Evolutionary conservation across 192 early-diverging fungal species (phyloP).

Genomic region (Podila horticola): DNA sequence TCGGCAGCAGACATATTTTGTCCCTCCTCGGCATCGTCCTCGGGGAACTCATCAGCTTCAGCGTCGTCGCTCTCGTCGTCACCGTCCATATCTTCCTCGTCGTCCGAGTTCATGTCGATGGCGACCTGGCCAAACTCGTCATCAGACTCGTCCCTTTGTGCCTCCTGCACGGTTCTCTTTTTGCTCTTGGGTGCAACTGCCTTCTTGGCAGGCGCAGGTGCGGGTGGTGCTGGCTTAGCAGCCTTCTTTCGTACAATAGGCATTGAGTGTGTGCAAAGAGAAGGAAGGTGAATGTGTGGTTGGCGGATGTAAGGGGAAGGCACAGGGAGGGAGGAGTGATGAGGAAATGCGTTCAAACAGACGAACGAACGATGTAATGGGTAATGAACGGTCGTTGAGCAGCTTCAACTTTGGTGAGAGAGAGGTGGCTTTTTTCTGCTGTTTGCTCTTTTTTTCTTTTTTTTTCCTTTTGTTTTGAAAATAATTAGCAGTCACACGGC

Average conservation of each 20-base stretch:
- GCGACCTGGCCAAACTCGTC: conserved; percentile 62
- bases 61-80: conserved; percentile 26
- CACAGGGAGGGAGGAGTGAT: not conserved
- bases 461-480: too few species aligned
- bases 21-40: conserved; percentile 30
- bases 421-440: too few species aligned
- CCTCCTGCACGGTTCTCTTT: conserved; percentile 40
- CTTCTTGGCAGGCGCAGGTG: conserved; percentile 22
- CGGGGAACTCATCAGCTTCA: conserved; percentile 33
- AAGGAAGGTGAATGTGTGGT: not conserved
- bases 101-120: conserved; percentile 64
- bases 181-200: conserved; percentile 27
- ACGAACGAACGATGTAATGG: too few species aligned
- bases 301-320: not conserved
- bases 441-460: too few species aligned
- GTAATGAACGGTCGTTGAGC: too few species aligned
- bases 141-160: conserved; percentile 35
- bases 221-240: conserved; percentile 9
- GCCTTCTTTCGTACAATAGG: conserved; percentile 38
- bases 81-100: conserved; percentile 55
- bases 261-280: conserved; percentile 12
- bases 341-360: too few species aligned
- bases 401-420: too few species aligned
- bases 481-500: too few species aligned
- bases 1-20: conserved; percentile 64